Percentiles rank a stretch among this genome's conserved stretches.
These are phyloP conservation scores for Cutaneotrichosporon cavernicola DNA, from an alignment of 1,284 basidiomycete species.

Conservation along the genomic window DNA sequence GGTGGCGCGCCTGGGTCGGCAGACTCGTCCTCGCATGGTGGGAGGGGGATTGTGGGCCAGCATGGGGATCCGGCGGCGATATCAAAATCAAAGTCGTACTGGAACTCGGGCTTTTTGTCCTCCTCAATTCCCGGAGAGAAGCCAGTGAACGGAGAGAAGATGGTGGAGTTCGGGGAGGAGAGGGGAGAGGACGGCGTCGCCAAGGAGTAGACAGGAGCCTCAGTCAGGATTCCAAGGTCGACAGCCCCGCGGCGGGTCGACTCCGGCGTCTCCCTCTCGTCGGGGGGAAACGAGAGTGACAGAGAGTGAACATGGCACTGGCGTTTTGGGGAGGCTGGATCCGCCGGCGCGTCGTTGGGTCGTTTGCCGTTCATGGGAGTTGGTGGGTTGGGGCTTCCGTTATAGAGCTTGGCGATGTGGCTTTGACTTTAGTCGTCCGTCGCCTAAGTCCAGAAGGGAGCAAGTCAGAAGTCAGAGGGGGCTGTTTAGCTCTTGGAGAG, in stretches of 20 bases:
- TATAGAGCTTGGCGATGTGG: too few species aligned
- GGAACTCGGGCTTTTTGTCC: neutral
- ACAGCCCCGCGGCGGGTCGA: neutral
- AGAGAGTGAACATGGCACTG: neutral
- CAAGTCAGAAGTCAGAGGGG: too few species aligned
- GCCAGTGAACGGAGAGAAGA: neutral
- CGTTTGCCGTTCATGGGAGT: neutral
- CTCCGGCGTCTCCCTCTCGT: neutral
- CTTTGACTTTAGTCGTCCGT: too few species aligned
- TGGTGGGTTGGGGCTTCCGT: neutral
- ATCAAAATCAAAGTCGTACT: neutral
- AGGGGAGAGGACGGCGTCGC: neutral
- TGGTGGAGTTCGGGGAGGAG: neutral
- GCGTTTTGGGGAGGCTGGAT: neutral
- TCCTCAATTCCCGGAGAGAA: neutral
- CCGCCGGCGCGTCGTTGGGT: neutral
- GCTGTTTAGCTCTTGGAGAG: too few species aligned
- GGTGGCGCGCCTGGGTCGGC: neutral
- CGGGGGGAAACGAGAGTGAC: neutral
- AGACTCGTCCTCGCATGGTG: neutral
- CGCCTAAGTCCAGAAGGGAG: too few species aligned
- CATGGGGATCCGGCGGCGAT: neutral
- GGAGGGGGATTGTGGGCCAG: conserved; percentile 1
- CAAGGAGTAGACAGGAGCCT: neutral
- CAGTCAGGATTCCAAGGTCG: neutral